Evolutionary conservation across 208 protist genomes (phyloP), one percentile per base, ranked within the genome.

Genomic region (Eutreptiella sp.): DNA sequence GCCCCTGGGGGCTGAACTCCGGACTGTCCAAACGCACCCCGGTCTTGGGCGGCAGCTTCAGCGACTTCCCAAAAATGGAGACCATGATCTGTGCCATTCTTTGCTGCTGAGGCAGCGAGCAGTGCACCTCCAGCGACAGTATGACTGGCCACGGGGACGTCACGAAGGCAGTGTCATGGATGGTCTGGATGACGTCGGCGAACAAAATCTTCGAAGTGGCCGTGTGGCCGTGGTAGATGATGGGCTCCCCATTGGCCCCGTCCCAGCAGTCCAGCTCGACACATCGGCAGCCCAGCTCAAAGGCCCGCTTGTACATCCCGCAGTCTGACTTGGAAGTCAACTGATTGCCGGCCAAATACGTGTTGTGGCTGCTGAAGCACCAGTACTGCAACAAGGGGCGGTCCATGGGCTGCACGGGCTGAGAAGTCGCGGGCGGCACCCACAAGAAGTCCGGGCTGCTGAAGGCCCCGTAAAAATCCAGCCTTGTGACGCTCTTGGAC

Each of bases 261-360:
- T 89, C 84, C 81, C 84, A 90, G 50, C 63, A 76, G 62, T 90
- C 83, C 0, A 89, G 38, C 55, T 86, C 80, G n/a, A 84, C 47
- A 59, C 76, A 81, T n/a, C 74, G 45, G 47, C 63, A 72, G 9
- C 73, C 75, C 5, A 29, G 34, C 2, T 34, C 36, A 11, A 80
- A 36, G 0, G 53, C 60, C 23, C 39, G 29, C 3, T 23, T 38
- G 62, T 77, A 77, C 33, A 68, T 72, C 3, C 66, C 52, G 27
- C 45, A 24, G 38, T 29, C 42, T 23, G 24, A 54, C 19, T 39
- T 31, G 24, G 38, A 36, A n/a, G 58, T 57, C 9, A 87, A 34
- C 67, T 90, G 84, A 59, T 89, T 63, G 11, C 77, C 81, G 14
- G 47, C 41, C 3, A 89, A 46, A 53, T 89, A 90, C 2, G 84